Base-by-base conservation (phyloP, 2,329 filamentous ascomycete species). In the Boeremia exigua region DNA sequence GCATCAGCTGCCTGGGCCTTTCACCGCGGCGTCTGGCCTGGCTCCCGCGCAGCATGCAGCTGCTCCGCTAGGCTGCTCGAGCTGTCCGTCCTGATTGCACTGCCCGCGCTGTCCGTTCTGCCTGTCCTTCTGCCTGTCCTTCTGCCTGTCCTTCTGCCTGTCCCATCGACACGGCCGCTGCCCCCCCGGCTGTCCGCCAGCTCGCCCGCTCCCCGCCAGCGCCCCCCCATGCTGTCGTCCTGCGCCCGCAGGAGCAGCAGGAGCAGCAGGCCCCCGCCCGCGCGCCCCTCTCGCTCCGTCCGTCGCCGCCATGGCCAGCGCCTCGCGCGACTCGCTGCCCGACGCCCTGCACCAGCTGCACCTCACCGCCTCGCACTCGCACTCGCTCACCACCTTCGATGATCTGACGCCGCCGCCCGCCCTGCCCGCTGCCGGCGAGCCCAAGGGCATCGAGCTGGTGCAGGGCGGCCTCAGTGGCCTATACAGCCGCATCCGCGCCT, bases 341-440 rank as follows among this genome's bases (percentile, higher is more conserved):
- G 61, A 67, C 14, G 55, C 71, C 38, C 86, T 97, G 58, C 90
- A 96, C 76, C 88, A 91, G 67, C 96, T 97, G 63, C 94, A 97
- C 75, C 92, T 82, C 46, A 88, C 90, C 6, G 92, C 93, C n/a
- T 96, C 90, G 69, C 90, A 91, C 72, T 90, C 90, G 30, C 89
- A 90, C 60, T 86, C 87, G 30, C 82, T 98, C 43, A 98, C 94
- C 2, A 96, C 92, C 8, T 98, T 98, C 77, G 96, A 96, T 77
- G 93, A 97, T 70, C 93, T 96, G 68, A 90, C 89, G 0, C 84
- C 88, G 1, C 87, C 88, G 5, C 87, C 90, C 0, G 79, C 82
- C 2, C 80, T 84, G 1, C 78, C 85, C 1, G 80, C 83, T 1
- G 77, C 80, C 12, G 76, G 81, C 23, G 92, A 96, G 66, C 86